These are phyloP conservation scores for Blastobotrys capitulatus DNA, from an alignment of 1,139 yeast species.

Conservation along the genomic window DNA sequence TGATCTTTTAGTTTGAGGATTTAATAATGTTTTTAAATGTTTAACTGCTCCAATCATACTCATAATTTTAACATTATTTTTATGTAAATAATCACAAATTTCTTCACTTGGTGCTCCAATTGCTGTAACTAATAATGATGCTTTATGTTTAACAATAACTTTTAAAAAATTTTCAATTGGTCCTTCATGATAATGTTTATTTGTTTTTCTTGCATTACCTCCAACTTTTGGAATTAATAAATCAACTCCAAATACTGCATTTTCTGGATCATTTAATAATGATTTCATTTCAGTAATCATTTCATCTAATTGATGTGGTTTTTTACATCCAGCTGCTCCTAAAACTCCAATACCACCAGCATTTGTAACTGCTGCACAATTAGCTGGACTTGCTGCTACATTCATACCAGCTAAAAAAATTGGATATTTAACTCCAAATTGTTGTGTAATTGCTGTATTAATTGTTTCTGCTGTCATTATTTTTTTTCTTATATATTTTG, in stretches of 20 bases:
- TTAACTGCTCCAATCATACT: slow-evolving; percentile 41
- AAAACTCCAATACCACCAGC: slow-evolving; percentile 30
- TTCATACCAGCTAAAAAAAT: slow-evolving; percentile 29
- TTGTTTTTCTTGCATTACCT: slow-evolving; percentile 28
- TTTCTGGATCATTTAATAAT: slow-evolving; percentile 18
- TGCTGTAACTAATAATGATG: slow-evolving; percentile 31
- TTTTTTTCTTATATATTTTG: too few species aligned
- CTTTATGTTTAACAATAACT: slow-evolving; percentile 22
- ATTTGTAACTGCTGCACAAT: slow-evolving; percentile 30
- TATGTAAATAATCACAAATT: slow-evolving; percentile 36
- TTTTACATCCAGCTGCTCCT: slow-evolving; percentile 23
- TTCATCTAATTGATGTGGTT: slow-evolving; percentile 26
- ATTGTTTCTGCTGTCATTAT: slow-evolving; percentile 12
- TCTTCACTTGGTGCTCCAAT: slow-evolving; percentile 40
- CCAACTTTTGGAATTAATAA: slow-evolving; percentile 28
- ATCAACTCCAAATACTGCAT: slow-evolving; percentile 27
- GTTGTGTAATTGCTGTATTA: slow-evolving; percentile 25
- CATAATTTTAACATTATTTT: slow-evolving; percentile 40
- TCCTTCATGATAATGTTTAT: slow-evolving; percentile 27
- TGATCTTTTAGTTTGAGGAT: slow-evolving; percentile 11
- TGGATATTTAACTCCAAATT: slow-evolving; percentile 27
- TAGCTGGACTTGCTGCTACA: slow-evolving; percentile 25
- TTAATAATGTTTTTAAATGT: slow-evolving; percentile 38
- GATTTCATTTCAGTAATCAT: slow-evolving; percentile 24
- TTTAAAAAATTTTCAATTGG: slow-evolving; percentile 22